Evolutionary conservation across 306 rosid species (phyloP).

Genomic region (Clitoria ternatea): DNA sequence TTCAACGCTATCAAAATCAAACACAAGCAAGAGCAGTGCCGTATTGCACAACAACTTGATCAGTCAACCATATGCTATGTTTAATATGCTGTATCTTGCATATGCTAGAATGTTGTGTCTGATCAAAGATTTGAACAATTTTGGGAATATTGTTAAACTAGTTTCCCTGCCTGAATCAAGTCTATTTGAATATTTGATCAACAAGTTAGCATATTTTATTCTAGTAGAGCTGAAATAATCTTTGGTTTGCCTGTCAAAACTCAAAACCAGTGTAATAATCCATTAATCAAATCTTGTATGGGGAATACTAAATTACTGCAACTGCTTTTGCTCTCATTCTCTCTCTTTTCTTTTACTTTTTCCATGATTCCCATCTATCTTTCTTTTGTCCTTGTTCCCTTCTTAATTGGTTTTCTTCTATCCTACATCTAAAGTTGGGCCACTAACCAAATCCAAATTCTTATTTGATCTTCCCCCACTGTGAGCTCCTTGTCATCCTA

Average conservation of each 20-base stretch:
- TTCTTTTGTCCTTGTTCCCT: not conserved
- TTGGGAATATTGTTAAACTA: not conserved
- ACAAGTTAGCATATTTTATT: not conserved
- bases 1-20: slow-evolving; percentile 10
- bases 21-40: not conserved
- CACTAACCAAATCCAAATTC: not conserved
- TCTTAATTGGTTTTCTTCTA: not conserved
- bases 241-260: not conserved
- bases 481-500: not conserved
- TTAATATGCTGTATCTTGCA: not conserved
- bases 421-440: not conserved
- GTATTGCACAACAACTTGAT: not conserved
- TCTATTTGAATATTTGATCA: not conserved
- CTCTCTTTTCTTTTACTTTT: not conserved
- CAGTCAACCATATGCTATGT: not conserved
- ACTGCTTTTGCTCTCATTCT: not conserved
- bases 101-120: not conserved
- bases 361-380: not conserved
- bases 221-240: not conserved
- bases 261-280: not conserved
- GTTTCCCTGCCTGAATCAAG: not conserved
- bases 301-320: not conserved
- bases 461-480: not conserved
- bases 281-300: not conserved
- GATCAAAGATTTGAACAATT: not conserved